Evolutionary conservation across 1,284 basidiomycete species (phyloP), one percentile per base, ranked within the genome.

Genomic region (Irpex sp.): DNA sequence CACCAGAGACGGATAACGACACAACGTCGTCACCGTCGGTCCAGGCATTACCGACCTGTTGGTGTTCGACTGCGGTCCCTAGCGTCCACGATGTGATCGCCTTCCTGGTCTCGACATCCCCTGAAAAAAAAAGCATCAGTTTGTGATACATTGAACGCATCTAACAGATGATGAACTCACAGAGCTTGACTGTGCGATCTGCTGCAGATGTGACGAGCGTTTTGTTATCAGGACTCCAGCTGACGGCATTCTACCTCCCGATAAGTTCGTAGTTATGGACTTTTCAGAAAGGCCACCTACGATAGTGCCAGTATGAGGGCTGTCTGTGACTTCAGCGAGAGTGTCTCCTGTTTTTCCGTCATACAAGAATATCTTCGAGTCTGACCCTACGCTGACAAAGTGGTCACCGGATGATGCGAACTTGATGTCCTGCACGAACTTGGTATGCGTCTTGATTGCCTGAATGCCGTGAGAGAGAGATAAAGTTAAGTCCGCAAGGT

Each of bases 381-480:
- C 97, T 3, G 94, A 93, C 34, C 95, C 97, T 13, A 94, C 95
- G 56, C 94, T 96, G 13, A 88, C 92, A 73, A 98, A 98, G 26
- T 88, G 79, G 57, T 90, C 85, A 3, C 95, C 96, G 38, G 88
- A 88, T 0, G 90, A 88, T 0, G 94, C 84, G 73, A 89, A 98
- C 62, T 87, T 85, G 21, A 98, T 87, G 64, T 98, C 94, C 75
- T 98, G 95, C 4, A 99, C 94, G 74, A 98, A 99, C 73, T 93
- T 93, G 2, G 90, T 91, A 75, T 99, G 97, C 0, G 91, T 92
- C 72, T 87, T 89, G 75, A 96, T 91, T n/a, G 87, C 88, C 88
- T 91, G 54, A 11, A 17, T 13, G n/a, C 6, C 26, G 34, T 55
- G 58, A 37, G 26, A 26, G 26, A 26, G 26, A 26, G 26, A 26